Percentiles rank a stretch among this genome's conserved stretches.
phyloP scores from a whole-genome alignment of 2,329 filamentous ascomycete genomes.

The Celoporthe dispersa region DNA sequence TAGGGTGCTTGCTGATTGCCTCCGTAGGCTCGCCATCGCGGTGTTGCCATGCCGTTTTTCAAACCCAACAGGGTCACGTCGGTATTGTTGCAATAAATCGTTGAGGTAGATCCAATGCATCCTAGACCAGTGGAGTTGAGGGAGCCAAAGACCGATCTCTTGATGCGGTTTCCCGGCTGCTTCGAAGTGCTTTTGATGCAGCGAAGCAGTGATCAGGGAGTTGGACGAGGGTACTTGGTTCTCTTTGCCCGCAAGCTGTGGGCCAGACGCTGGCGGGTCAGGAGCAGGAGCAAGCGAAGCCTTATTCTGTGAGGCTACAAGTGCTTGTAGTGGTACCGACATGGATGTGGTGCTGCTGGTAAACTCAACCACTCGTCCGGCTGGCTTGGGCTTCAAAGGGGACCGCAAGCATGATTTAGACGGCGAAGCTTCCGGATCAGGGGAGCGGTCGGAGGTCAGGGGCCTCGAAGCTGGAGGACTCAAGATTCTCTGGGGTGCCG shows the following conservation, averaged over 20 bases:
- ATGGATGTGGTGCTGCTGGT: slow-evolving; percentile 55
- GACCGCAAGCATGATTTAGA: slow-evolving; percentile 62
- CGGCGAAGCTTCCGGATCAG: slow-evolving; percentile 57
- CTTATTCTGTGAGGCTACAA: slow-evolving; percentile 28
- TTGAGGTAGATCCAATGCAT: slow-evolving; percentile 60
- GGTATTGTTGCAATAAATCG: slow-evolving; percentile 54
- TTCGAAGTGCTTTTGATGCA: slow-evolving; percentile 1
- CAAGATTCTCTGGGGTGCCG: slow-evolving; percentile 25
- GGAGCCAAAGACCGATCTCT: slow-evolving; percentile 37
- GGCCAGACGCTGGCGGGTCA: neutral
- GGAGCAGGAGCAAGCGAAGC: neutral
- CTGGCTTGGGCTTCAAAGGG: slow-evolving; percentile 60
- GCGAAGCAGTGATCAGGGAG: slow-evolving; percentile 7
- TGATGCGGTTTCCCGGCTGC: slow-evolving; percentile 12
- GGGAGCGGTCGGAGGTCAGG: slow-evolving; percentile 53
- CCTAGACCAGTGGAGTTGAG: slow-evolving; percentile 51
- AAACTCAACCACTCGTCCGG: slow-evolving; percentile 63
- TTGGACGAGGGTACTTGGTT: slow-evolving; percentile 5
- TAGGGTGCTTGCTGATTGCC: slow-evolving; percentile 39
- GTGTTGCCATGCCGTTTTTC: slow-evolving; percentile 34
- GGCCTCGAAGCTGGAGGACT: slow-evolving; percentile 44
- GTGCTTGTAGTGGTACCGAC: slow-evolving; percentile 44
- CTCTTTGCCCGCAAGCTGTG: slow-evolving; percentile 14
- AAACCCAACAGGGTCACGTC: slow-evolving; percentile 46
- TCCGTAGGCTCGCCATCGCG: slow-evolving; percentile 34